phyloP scores from a whole-genome alignment of 306 rosid species.

The Malus sylvestris region DNA sequence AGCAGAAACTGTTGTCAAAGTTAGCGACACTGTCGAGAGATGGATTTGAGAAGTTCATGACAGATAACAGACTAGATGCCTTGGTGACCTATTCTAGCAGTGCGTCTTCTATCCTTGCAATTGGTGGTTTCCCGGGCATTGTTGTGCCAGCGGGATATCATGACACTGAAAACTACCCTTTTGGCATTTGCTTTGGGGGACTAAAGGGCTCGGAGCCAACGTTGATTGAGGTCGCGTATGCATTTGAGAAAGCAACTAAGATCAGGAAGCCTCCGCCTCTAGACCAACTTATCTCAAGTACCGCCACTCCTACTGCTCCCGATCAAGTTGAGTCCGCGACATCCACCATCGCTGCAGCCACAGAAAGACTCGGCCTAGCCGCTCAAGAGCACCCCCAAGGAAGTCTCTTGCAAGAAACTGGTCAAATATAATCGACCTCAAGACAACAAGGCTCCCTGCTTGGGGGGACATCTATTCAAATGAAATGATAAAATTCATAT shows the following conservation, averaged over 20 bases:
- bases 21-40: slow-evolving; percentile 19
- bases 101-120: slow-evolving; percentile 23
- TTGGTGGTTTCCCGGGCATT: slow-evolving; percentile 41
- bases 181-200: slow-evolving; percentile 37
- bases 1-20: slow-evolving; percentile 10
- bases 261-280: slow-evolving; percentile 21
- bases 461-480: too few species aligned
- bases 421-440: too few species aligned
- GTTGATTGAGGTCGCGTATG: slow-evolving; percentile 37
- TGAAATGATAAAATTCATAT: too few species aligned
- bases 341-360: too few species aligned
- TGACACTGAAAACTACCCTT: slow-evolving; percentile 18
- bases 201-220: slow-evolving; percentile 34
- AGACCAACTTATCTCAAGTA: background rate
- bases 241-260: slow-evolving; percentile 35
- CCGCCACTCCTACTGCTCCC: background rate
- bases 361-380: too few species aligned
- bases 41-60: slow-evolving; percentile 37
- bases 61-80: slow-evolving; percentile 24
- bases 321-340: too few species aligned
- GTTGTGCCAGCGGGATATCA: slow-evolving; percentile 38
- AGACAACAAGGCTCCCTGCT: too few species aligned
- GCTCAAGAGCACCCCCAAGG: too few species aligned
- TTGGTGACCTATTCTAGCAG: slow-evolving; percentile 26
- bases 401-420: too few species aligned